A percentile compares a stretch with the other conserved stretches of the same genome.
Conservation (phyloP, 352 stramenopile genomes). For the Globisporangium iwayamae region DNA sequence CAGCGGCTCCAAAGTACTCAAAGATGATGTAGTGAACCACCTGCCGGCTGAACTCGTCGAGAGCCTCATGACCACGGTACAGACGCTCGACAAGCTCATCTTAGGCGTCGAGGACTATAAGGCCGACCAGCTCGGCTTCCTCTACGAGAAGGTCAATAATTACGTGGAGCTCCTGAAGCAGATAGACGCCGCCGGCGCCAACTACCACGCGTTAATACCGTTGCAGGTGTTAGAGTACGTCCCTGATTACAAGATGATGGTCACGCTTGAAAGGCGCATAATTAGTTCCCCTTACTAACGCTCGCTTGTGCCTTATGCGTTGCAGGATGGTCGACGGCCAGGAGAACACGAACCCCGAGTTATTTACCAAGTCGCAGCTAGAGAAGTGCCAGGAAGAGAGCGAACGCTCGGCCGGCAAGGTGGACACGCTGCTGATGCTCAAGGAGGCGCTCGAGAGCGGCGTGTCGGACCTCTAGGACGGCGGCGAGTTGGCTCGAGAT, state of each 20-base stretch:
- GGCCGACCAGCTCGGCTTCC: conserved; percentile 51
- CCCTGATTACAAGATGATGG: neutral
- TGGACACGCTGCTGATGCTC: conserved; percentile 50
- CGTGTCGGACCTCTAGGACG: conserved; percentile 26
- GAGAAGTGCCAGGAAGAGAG: conserved; percentile 65
- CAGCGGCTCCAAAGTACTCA: conserved; percentile 26
- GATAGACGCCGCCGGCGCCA: conserved; percentile 34
- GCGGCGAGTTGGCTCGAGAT: neutral
- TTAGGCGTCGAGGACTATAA: conserved; percentile 57
- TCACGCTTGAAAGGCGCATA: neutral
- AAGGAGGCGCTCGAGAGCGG: conserved; percentile 46
- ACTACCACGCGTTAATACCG: conserved; percentile 58
- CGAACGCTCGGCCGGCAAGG: conserved; percentile 33
- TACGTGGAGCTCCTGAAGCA: conserved; percentile 64
- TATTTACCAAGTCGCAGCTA: conserved; percentile 63
- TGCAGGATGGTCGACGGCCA: conserved; percentile 47
- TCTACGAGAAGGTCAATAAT: conserved; percentile 50
- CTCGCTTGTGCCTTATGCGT: neutral
- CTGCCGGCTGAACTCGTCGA: conserved; percentile 55
- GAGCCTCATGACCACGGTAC: conserved; percentile 49
- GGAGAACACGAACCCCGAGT: conserved; percentile 57
- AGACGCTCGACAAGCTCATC: conserved; percentile 65
- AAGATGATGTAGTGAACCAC: conserved; percentile 60
- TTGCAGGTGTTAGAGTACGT: conserved; percentile 58
- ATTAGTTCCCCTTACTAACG: neutral